phyloP scores from a whole-genome alignment of 2,329 filamentous ascomycete species.

The Colletotrichum endophyticum region DNA sequence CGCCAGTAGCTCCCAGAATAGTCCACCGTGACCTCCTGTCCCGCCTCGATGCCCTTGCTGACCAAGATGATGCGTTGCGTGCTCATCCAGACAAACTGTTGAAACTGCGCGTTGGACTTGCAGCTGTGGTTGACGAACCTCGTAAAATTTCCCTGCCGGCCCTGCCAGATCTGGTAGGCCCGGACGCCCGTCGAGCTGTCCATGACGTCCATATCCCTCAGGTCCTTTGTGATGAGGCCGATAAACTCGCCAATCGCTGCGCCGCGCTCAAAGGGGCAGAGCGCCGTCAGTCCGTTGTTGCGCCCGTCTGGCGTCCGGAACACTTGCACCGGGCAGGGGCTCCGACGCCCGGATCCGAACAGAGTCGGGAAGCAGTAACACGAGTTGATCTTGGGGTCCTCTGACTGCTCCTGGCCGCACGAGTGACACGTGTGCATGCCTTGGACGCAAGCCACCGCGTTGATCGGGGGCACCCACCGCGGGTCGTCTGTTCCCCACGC shows the following conservation, averaged over 20 bases:
- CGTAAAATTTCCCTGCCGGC: constrained; percentile 59
- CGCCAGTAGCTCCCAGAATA: constrained; percentile 64
- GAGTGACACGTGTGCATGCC: constrained; percentile 37
- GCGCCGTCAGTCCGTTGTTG: constrained; percentile 57
- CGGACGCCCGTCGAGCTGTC: constrained; percentile 40
- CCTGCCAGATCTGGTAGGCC: constrained; percentile 63
- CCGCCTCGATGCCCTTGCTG: constrained; percentile 57
- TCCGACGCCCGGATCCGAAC: constrained; percentile 40
- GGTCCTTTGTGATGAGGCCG: constrained; percentile 56
- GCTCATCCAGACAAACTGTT: constrained; percentile 61
- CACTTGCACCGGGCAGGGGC: constrained; percentile 50
- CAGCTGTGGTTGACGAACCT: constrained; percentile 66
- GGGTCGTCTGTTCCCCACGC: constrained; percentile 56
- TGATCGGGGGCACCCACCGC: constrained; percentile 39
- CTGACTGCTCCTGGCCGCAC: constrained; percentile 54
- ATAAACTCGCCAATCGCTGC: constrained; percentile 60
- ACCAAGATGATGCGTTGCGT: constrained; percentile 60
- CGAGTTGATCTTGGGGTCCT: constrained; percentile 49
- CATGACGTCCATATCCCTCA: constrained; percentile 61
- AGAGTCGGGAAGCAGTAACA: constrained; percentile 60
- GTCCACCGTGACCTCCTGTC: constrained; percentile 61
- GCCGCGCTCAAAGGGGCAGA: constrained; percentile 54
- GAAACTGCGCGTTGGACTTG: constrained; percentile 60
- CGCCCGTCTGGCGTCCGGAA: constrained; percentile 56
- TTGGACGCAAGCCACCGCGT: constrained; percentile 28